These are phyloP conservation scores for Mycena maculata DNA, from an alignment of 768 basidiomycete genomes.

Conservation along the genomic window DNA sequence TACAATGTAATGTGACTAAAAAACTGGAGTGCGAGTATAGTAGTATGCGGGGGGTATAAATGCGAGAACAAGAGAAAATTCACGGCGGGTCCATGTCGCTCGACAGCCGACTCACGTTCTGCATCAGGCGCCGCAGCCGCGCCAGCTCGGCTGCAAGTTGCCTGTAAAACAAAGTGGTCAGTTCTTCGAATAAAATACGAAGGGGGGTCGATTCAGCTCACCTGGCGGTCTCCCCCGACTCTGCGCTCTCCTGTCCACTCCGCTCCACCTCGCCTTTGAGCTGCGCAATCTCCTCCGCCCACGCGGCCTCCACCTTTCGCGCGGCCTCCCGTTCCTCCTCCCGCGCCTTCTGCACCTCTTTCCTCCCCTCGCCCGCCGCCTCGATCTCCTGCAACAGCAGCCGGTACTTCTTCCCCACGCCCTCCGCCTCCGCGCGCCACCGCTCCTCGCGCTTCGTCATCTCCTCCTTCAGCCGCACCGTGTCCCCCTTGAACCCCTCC, in stretches of 20 bases:
- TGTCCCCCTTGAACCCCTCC: conserved; percentile 80
- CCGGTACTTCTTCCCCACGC: conserved; percentile 75
- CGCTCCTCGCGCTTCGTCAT: conserved; percentile 81
- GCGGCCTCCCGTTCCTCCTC: conserved; percentile 61
- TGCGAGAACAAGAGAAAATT: neutral
- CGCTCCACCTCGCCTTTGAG: conserved; percentile 66
- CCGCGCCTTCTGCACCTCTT: conserved; percentile 61
- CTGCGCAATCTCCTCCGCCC: conserved; percentile 65
- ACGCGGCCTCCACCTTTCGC: conserved; percentile 70
- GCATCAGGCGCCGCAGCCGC: conserved; percentile 80
- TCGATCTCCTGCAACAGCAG: conserved; percentile 72
- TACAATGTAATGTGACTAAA: neutral
- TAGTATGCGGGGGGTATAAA: neutral
- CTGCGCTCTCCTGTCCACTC: conserved; percentile 65
- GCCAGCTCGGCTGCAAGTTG: conserved; percentile 71
- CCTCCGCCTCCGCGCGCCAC: conserved; percentile 74
- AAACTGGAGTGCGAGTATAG: neutral
- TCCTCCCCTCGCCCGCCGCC: conserved; percentile 57
- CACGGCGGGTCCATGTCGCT: conserved; percentile 24
- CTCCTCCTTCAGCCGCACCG: conserved; percentile 76
- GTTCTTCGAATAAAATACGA: conserved; percentile 10
- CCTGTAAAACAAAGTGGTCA: conserved; percentile 47
- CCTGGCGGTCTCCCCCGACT: conserved; percentile 72
- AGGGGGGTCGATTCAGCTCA: too few species aligned
- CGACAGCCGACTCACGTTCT: conserved; percentile 54